Evolutionary conservation across 768 basidiomycete genomes (phyloP), one percentile per base, ranked within the genome.

Genomic region (Scleroderma citrinum): DNA sequence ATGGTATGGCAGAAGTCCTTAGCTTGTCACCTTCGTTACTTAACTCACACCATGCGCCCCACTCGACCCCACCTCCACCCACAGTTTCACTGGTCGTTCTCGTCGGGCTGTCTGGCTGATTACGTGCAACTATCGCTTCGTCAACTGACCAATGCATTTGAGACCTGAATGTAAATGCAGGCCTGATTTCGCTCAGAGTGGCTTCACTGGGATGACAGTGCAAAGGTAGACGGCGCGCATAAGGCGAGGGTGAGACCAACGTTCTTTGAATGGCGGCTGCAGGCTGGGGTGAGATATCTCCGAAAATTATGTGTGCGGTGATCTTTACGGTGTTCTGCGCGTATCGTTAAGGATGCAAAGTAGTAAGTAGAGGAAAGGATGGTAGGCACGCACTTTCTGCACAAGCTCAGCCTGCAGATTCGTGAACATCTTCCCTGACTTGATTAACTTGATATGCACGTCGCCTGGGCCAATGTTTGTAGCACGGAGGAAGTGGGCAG

Each of bases 171-270:
- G 51, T 59, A 72, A 72, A 77, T 1, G 55, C 52, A 0, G 53
- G 51, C 20, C 52, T 53, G 46, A 66, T 48, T 5, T 62, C 56
- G 23, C 59, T 55, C 3, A 44, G 48, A 5, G 59, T 52, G 0
- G 70, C 70, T 7, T 52, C 58, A 29, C 78, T 73, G 3, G 83
- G 82, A 56, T 83, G 81, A 0, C 62, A 60, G 56, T 77, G 63
- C 7, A 85, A 60, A 5, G 83, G 83, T 26, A 79, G 58, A n/a
- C 79, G 76, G 2, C 80, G 75, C 0, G 82, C 78, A 55, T 80
- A 83, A 7, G 75, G 59, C 0, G 81, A 84, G 23, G 80, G 75
- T 0, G 80, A 77, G 1, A 65, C 52, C 16, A 83, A 52, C 20
- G 68, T 68, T 3, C 16, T 45, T 35, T 38, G 45, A 1, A 46